A percentile compares a stretch with the other conserved stretches of the same genome.
These are phyloP conservation scores for Trichoderma brevicompactum DNA, from an alignment of 2,329 filamentous ascomycete species.

Conservation along the genomic window DNA sequence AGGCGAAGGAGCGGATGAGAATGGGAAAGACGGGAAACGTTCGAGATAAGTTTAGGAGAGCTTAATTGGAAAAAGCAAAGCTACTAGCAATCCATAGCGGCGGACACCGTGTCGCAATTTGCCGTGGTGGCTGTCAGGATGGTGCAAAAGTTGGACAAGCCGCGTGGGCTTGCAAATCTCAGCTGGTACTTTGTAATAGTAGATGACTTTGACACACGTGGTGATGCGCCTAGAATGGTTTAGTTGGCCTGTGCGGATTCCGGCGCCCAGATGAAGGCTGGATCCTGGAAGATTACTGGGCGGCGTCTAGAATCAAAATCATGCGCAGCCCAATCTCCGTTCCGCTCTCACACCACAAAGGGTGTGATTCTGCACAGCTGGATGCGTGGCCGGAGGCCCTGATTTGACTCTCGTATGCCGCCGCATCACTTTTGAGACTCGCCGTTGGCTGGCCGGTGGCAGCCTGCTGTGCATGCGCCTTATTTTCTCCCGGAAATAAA, in stretches of 20 bases:
- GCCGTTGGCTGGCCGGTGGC: neutral
- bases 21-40: constrained; percentile 25
- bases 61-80: constrained; percentile 13
- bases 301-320: neutral
- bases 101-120: constrained; percentile 28
- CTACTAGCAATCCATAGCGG: constrained; percentile 18
- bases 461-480: neutral
- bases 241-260: neutral
- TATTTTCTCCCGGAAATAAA: no score
- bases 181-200: neutral
- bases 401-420: neutral
- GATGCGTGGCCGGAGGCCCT: neutral
- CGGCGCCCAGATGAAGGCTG: no score
- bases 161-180: neutral
- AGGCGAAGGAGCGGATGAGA: constrained; percentile 38
- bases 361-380: neutral
- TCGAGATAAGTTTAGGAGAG: constrained; percentile 28
- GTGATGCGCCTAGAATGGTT: neutral
- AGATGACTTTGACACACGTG: neutral
- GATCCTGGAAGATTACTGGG: constrained; percentile 7
- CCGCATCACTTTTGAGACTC: no score
- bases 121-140: neutral
- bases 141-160: constrained; percentile 2
- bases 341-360: constrained; percentile 5
- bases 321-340: constrained; percentile 11